A percentile compares a stretch with the other conserved stretches of the same genome.
phyloP scores from a whole-genome alignment of 1,284 basidiomycete genomes.

The Trichosporon asahii region DNA sequence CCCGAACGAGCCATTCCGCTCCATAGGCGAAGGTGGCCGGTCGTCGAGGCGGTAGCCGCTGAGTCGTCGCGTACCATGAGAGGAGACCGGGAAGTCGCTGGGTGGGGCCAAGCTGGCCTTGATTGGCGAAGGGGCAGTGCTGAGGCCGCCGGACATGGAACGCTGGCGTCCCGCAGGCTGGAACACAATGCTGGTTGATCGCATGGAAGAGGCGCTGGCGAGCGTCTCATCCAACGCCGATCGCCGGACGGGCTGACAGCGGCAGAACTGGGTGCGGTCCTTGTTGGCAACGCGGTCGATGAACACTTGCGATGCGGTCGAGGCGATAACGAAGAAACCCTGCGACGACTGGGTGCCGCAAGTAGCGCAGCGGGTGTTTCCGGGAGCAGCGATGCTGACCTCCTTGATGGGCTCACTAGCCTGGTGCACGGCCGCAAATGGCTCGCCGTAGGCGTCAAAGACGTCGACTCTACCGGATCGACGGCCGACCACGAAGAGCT shows the following conservation, averaged over 20 bases:
- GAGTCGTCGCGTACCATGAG: conserved; percentile 37
- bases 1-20: conserved; percentile 16
- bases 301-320: conserved; percentile 31
- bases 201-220: neutral
- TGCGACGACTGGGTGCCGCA: conserved; percentile 32
- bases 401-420: conserved; percentile 13
- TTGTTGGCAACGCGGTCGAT: conserved; percentile 33
- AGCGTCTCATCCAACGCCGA: conserved; percentile 27
- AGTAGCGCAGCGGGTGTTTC: conserved; percentile 29
- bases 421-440: conserved; percentile 10
- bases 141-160: conserved; percentile 11
- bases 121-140: neutral
- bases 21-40: conserved; percentile 18
- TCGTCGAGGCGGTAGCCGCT: conserved; percentile 26
- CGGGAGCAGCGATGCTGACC: conserved; percentile 24
- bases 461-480: conserved; percentile 39
- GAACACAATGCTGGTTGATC: conserved; percentile 5
- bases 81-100: conserved; percentile 42
- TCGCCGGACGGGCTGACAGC: conserved; percentile 28
- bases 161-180: conserved; percentile 12
- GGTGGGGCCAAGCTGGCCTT: neutral
- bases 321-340: conserved; percentile 38
- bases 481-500: conserved; percentile 34
- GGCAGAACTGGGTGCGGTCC: conserved; percentile 27
- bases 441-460: conserved; percentile 31